Conservation (phyloP, 495 filamentous ascomycete species). For the Articulospora tetracladia region DNA sequence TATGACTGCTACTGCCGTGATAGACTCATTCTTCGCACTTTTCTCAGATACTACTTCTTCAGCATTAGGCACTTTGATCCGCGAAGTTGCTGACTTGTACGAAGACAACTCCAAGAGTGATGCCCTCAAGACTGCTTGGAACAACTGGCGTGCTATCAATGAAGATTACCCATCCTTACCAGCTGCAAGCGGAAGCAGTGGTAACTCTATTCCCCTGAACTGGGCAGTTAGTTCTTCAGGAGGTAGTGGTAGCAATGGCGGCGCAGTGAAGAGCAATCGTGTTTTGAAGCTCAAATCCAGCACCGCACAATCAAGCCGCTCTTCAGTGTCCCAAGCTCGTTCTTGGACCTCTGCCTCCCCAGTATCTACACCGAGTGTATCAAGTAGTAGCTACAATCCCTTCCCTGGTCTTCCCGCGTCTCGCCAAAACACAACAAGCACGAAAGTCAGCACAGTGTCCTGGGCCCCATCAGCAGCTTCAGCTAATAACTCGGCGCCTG, state of each 20-base stretch:
- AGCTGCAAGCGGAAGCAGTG: conserved; percentile 57
- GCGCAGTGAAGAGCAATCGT: conserved; percentile 36
- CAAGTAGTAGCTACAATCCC: conserved; percentile 13
- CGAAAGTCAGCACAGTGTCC: conserved; percentile 43
- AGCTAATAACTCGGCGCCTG: not conserved
- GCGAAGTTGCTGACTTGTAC: conserved; percentile 90
- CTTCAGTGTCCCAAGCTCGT: conserved; percentile 42
- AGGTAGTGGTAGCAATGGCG: conserved; percentile 26
- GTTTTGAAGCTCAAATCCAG: conserved; percentile 74
- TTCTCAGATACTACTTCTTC: conserved; percentile 71
- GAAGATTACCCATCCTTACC: conserved; percentile 95
- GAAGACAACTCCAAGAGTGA: conserved; percentile 73
- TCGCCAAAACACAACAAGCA: conserved; percentile 31
- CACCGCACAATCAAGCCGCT: conserved; percentile 63
- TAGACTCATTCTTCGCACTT: conserved; percentile 75
- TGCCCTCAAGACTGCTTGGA: conserved; percentile 76
- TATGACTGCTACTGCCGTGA: conserved; percentile 67
- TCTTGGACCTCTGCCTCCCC: conserved; percentile 36
- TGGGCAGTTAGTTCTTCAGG: conserved; percentile 39
- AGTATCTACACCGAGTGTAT: conserved; percentile 13
- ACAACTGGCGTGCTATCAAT: conserved; percentile 90
- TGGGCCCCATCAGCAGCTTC: conserved; percentile 39
- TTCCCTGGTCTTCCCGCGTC: conserved; percentile 31
- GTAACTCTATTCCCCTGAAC: conserved; percentile 39
- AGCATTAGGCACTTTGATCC: conserved; percentile 84